Base-by-base conservation (phyloP, 2,329 filamentous ascomycete genomes). In the Dothiorella sarmentorum region DNA sequence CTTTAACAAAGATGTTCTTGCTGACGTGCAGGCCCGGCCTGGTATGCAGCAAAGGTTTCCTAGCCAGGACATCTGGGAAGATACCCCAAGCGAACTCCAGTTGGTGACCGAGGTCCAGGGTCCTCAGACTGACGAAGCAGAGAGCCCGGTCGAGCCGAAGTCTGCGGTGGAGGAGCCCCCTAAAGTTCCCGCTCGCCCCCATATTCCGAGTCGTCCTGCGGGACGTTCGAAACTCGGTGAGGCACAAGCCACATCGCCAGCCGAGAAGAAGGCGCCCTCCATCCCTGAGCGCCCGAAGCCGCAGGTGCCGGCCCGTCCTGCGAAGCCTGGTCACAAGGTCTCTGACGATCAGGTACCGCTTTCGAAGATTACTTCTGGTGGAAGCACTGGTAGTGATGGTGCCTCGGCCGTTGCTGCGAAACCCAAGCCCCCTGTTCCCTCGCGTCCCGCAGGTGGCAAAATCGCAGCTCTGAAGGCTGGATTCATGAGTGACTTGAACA, bases 11-110 rank as follows among this genome's bases (percentile, higher is more conserved):
- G 77, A 80, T 47, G 78, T 80, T 64, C 78, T 79, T 60, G 72
- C 74, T 7, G 67, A 68, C 10, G n/a, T 73, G 69, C 3, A 61
- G 75, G 81, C 64, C 17, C 78, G 87, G 20, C 83, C 87, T 4
- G 78, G 77, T 15, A 69, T 82, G 64, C 79, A 85, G 60, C 85
- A 87, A 53, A 85, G 91, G 11, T 97, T 97, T 71, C 93, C 93
- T 0, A 96, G 92, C 70, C 85, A 86, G 57, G 93, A 97, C 73
- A 85, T 97, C 40, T 97, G 93, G 93, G 93, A 97, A 75, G 93
- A 97, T 71, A 86, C 84, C 0, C 93, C 93, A 1, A 91, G 96
- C 66, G 93, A 90, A 67, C 82, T 89, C 59, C 82, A 88, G 63
- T 82, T 95, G 18, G 85, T 91, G 67, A 89, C 92, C 0, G 92